Conservation (phyloP, 805 yeast species). For the Pichia membranifaciens region DNA sequence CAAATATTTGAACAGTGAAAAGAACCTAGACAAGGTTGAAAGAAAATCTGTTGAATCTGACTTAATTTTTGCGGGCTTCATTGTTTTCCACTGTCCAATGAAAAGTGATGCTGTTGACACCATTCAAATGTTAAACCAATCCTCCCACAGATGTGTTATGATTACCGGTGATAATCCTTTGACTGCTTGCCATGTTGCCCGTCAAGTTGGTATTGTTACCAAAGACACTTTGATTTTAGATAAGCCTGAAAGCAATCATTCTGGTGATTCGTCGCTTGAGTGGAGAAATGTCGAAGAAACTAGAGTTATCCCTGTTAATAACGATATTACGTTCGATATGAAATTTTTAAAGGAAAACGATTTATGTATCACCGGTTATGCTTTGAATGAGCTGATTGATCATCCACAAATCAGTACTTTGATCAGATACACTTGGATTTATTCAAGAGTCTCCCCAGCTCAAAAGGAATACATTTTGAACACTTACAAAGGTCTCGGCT, state of each 20-base stretch:
- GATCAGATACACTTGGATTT: constrained; percentile 90
- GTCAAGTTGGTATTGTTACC: constrained; percentile 82
- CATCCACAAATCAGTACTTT: constrained; percentile 68
- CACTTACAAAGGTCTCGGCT: constrained; percentile 79
- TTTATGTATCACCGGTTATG: constrained; percentile 90
- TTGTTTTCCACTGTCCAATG: constrained; percentile 96
- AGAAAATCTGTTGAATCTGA: constrained; percentile 74
- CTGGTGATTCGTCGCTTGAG: constrained; percentile 50
- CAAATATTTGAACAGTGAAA: constrained; percentile 50
- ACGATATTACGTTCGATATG: constrained; percentile 50
- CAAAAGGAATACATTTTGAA: constrained; percentile 90
- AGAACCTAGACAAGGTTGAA: constrained; percentile 50
- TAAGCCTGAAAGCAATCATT: constrained; percentile 59
- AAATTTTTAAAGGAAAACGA: constrained; percentile 62
- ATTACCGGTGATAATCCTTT: constrained; percentile 98
- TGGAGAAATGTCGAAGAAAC: constrained; percentile 87
- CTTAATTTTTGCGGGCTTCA: constrained; percentile 81
- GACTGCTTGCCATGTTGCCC: constrained; percentile 97
- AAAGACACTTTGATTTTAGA: constrained; percentile 83
- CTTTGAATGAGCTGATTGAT: constrained; percentile 58
- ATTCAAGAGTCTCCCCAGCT: constrained; percentile 93
- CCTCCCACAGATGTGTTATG: constrained; percentile 94
- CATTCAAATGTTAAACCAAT: constrained; percentile 86
- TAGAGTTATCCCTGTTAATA: constrained; percentile 58
- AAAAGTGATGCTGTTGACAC: constrained; percentile 89